Percentiles rank a stretch among this genome's conserved stretches.
phyloP scores from a whole-genome alignment of 1,284 basidiomycete genomes.

The Fomes fomentarius region DNA sequence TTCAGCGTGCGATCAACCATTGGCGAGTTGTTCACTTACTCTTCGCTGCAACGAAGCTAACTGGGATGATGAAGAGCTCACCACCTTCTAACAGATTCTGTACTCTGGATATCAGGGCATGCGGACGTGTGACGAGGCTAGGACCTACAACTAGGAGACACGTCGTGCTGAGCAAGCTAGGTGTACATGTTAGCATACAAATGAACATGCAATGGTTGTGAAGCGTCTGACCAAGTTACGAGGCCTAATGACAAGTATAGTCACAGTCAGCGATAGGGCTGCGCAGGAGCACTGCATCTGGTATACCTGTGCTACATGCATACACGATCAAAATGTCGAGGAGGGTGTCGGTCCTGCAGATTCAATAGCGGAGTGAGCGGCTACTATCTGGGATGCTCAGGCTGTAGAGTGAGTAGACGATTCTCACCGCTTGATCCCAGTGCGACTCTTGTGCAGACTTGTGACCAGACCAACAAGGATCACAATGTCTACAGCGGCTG shows the following conservation, averaged over 20 bases:
- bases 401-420: no score
- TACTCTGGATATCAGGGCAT: neutral
- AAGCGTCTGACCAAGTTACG: neutral
- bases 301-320: no score
- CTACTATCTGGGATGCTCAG: no score
- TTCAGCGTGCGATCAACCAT: no score
- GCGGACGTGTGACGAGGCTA: neutral
- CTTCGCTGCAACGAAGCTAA: neutral
- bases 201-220: neutral
- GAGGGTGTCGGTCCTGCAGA: neutral
- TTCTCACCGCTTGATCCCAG: neutral
- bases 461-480: neutral
- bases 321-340: neutral
- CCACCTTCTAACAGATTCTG: no score
- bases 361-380: no score
- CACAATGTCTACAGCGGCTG: neutral
- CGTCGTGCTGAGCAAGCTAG: neutral
- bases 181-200: neutral
- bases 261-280: neutral
- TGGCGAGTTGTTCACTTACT: no score
- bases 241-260: neutral
- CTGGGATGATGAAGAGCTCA: neutral
- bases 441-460: neutral
- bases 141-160: neutral
- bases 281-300: no score